phyloP scores from a whole-genome alignment of 345 rosid genomes.

The Rhodamnia argentea region DNA sequence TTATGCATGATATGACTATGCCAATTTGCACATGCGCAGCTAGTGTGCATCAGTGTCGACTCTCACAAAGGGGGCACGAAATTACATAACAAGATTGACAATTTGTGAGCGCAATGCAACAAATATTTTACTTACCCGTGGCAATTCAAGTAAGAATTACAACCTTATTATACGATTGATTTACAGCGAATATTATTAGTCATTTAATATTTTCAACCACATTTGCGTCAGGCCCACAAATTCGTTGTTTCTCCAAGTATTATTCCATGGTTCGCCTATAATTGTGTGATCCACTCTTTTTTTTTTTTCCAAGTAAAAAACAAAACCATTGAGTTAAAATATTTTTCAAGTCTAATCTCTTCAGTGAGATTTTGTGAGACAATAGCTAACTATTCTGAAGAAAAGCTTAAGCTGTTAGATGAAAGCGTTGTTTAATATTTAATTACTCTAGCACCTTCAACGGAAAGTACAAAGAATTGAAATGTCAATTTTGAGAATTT shows the following conservation, averaged over 20 bases:
- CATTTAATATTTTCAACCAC: neutral
- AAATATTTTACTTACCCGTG: neutral
- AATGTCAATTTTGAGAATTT: neutral
- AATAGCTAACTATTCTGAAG: too few species aligned
- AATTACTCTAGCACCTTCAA: neutral
- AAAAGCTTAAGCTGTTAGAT: too few species aligned
- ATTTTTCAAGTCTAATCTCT: neutral
- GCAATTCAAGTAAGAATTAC: neutral
- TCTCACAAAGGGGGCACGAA: neutral
- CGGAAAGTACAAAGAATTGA: neutral
- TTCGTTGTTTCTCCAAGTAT: neutral
- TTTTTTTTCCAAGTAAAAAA: neutral
- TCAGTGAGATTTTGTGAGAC: too few species aligned
- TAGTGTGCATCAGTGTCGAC: neutral
- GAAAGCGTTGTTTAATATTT: too few species aligned
- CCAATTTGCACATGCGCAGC: neutral
- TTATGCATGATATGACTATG: too few species aligned
- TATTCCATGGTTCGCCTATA: neutral
- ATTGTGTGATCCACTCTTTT: neutral
- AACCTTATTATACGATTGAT: neutral
- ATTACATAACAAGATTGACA: neutral
- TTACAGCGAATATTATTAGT: too few species aligned
- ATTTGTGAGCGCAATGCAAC: fast-evolving
- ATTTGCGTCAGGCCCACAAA: neutral
- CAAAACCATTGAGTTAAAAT: neutral